Percentiles rank a stretch among this genome's conserved stretches.
Conservation (phyloP, 2,329 filamentous ascomycete genomes). For the Hymenoscyphus fraxineus region DNA sequence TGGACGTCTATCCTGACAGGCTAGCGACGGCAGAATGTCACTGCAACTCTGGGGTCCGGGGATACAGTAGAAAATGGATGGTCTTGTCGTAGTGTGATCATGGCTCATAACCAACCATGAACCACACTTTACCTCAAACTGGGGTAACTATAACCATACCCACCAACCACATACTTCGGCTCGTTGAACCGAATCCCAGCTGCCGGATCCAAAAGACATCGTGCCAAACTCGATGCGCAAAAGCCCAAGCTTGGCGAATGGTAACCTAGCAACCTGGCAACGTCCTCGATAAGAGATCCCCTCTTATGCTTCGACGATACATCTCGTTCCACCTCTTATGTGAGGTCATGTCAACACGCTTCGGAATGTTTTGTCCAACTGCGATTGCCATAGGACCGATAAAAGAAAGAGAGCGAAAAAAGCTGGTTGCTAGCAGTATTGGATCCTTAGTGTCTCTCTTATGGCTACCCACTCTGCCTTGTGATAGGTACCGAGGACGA, state of each 20-base stretch:
- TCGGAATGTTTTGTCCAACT: not conserved
- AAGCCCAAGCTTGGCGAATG: constrained; percentile 2
- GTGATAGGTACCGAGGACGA: not conserved
- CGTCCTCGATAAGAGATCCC: constrained; percentile 7
- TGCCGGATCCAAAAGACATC: constrained; percentile 5
- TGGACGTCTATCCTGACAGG: constrained; percentile 7
- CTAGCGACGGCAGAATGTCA: constrained; percentile 12
- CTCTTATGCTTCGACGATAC: not conserved
- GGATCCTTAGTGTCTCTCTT: constrained; percentile 10
- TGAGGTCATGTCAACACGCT: constrained; percentile 18
- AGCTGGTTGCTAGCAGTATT: not conserved
- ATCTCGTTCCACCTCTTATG: constrained; percentile 21
- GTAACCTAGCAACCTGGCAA: not conserved
- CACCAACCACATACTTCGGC: constrained; percentile 4
- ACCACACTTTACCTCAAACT: constrained; percentile 6
- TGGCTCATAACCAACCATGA: not conserved
- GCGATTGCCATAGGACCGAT: constrained; percentile 16
- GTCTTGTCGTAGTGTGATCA: not conserved
- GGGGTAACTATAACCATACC: constrained; percentile 6
- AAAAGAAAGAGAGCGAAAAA: constrained; percentile 3
- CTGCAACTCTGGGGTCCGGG: constrained; percentile 1
- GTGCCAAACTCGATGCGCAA: constrained; percentile 1
- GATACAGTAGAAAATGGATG: not conserved
- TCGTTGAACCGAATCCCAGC: constrained; percentile 5
- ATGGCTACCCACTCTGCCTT: not conserved